Evolutionary conservation across 2,329 filamentous ascomycete genomes (phyloP).

Genomic region (Ascochyta pisi): DNA sequence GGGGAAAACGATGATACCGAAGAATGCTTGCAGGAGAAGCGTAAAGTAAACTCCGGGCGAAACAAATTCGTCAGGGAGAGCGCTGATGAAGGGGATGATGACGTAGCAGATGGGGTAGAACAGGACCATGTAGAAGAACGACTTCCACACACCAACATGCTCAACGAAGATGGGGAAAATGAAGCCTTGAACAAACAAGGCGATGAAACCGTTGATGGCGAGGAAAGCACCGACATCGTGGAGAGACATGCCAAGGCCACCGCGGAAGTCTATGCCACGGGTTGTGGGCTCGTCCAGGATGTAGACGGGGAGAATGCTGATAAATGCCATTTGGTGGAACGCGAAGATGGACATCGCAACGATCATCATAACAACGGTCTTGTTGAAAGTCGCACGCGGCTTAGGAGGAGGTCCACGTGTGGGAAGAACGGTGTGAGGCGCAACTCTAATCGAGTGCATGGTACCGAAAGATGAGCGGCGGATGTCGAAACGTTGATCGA

Average conservation of each 20-base stretch:
- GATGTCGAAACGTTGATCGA: slow-evolving; percentile 45
- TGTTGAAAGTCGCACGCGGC: slow-evolving; percentile 59
- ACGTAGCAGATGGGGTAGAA: slow-evolving; percentile 73
- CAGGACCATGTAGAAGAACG: slow-evolving; percentile 69
- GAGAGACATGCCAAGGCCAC: slow-evolving; percentile 70
- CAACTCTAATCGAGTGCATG: slow-evolving; percentile 45
- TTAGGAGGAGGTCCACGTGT: slow-evolving; percentile 23
- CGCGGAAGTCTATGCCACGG: slow-evolving; percentile 52
- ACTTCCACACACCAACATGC: slow-evolving; percentile 70
- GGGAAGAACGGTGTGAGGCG: slow-evolving; percentile 35
- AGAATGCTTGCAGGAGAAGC: slow-evolving; percentile 69
- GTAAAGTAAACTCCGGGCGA: slow-evolving; percentile 69
- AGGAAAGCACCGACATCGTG: slow-evolving; percentile 72
- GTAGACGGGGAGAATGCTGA: slow-evolving; percentile 90
- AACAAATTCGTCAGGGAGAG: slow-evolving; percentile 60
- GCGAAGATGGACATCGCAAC: slow-evolving; percentile 86
- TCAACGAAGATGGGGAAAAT: slow-evolving; percentile 72
- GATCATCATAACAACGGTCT: slow-evolving; percentile 76
- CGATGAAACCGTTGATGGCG: slow-evolving; percentile 73
- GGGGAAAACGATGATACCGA: slow-evolving; percentile 72
- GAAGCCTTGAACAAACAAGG: slow-evolving; percentile 75
- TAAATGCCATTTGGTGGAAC: slow-evolving; percentile 89
- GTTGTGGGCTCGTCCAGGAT: slow-evolving; percentile 72
- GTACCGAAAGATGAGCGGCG: slow-evolving; percentile 47
- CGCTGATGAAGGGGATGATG: slow-evolving; percentile 71